Evolutionary conservation across 2,329 filamentous ascomycete species (phyloP).

Genomic region (Botrytis byssoidea): DNA sequence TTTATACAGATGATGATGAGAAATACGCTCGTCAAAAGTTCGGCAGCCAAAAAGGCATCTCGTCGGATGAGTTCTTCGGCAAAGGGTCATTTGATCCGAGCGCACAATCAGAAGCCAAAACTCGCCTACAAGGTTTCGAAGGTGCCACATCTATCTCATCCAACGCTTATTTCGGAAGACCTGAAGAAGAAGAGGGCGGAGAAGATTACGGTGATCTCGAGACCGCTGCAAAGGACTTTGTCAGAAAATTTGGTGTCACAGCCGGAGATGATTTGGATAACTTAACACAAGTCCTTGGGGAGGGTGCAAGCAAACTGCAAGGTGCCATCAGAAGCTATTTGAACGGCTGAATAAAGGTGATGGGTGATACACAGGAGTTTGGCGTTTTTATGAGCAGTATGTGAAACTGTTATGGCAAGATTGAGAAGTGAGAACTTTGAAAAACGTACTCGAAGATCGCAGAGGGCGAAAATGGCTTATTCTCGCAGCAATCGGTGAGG

Average conservation of each 20-base stretch:
- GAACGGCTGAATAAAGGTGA: slow-evolving; percentile 47
- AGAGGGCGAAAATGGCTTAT: neutral
- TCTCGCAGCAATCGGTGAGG: slow-evolving; percentile 1
- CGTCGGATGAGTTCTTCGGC: slow-evolving; percentile 97
- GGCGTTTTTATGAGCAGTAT: slow-evolving; percentile 8
- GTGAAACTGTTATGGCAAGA: slow-evolving; percentile 5
- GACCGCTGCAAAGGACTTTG: slow-evolving; percentile 91
- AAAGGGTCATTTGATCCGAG: slow-evolving; percentile 81
- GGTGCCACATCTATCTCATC: slow-evolving; percentile 89
- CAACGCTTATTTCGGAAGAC: slow-evolving; percentile 94
- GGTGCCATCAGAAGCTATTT: slow-evolving; percentile 67
- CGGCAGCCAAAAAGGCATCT: slow-evolving; percentile 90
- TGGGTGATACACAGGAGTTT: neutral
- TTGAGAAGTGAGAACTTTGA: neutral
- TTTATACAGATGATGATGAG: slow-evolving; percentile 66
- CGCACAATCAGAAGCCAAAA: slow-evolving; percentile 81
- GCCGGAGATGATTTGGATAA: slow-evolving; percentile 96
- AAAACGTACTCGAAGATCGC: neutral
- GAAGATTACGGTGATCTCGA: slow-evolving; percentile 92
- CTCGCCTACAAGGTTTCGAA: slow-evolving; percentile 86
- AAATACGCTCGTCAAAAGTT: slow-evolving; percentile 86
- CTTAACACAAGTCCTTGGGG: slow-evolving; percentile 75
- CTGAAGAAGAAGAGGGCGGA: slow-evolving; percentile 71
- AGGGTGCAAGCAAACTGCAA: slow-evolving; percentile 81
- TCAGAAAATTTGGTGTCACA: slow-evolving; percentile 91